phyloP scores from a whole-genome alignment of 2,329 filamentous ascomycete species.

The Chrysosporium keratinophilum region DNA sequence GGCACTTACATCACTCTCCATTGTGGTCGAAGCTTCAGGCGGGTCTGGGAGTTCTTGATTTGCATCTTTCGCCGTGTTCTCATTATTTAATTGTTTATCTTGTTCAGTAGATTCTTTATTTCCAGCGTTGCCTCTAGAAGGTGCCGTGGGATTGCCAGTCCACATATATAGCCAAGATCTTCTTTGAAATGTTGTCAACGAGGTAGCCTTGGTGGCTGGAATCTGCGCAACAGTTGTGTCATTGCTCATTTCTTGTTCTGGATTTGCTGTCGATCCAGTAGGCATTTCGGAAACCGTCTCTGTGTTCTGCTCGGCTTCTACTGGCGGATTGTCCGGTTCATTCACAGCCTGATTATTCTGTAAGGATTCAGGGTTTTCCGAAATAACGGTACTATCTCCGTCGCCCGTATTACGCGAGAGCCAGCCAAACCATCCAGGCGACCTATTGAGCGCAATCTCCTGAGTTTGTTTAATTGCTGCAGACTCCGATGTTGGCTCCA shows the following conservation, averaged over 20 bases:
- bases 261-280: conserved; percentile 7
- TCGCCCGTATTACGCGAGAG: conserved; percentile 13
- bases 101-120: background rate
- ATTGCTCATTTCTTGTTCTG: conserved; percentile 10
- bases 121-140: conserved; percentile 9
- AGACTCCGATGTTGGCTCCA: background rate
- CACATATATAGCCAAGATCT: conserved; percentile 39
- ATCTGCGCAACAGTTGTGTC: background rate
- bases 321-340: background rate
- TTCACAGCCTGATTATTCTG: background rate
- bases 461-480: conserved; percentile 18
- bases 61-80: background rate
- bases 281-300: background rate
- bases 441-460: conserved; percentile 14
- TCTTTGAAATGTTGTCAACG: conserved; percentile 23
- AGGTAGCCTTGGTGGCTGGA: background rate
- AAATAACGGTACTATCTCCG: background rate
- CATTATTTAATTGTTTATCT: background rate
- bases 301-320: background rate
- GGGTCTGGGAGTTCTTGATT: background rate
- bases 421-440: conserved; percentile 17
- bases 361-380: background rate
- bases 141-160: conserved; percentile 24
- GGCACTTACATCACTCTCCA: background rate
- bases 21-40: background rate